Base-by-base conservation (phyloP, 768 basidiomycete species). In the Mycena rosella region DNA sequence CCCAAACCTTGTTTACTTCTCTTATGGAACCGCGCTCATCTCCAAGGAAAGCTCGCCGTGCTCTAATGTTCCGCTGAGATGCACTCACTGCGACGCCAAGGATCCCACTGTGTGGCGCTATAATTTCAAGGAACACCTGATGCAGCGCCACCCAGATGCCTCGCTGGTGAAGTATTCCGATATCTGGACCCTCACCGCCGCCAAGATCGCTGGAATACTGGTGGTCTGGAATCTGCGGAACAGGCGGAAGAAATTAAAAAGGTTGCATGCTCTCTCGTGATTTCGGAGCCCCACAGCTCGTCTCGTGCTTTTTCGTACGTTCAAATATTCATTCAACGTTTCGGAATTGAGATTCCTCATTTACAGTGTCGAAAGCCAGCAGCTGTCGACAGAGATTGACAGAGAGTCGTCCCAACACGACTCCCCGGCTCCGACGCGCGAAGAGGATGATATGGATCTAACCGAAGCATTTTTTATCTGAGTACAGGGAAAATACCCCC, bases 51-150 rank as follows among this genome's bases (percentile, higher is more conserved):
- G 2, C 1, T 49, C 47, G 2, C 67, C 62, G 13, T 57, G 53
- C 38, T 63, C 67, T 1, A 69, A 69, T 22, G 62, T 47, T 5
- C 67, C 61, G 0, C 5, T 69, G 1, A 0, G 7, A n/a, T 69
- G 67, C 32, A 56, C 62, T 0, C 17, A 2, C 2, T 65, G 67
- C 26, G n/a, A 2, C 9, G 1, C 3, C 3, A 63, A 30, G 26
- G 57, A 64, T 44, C 63, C 62, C 22, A 38, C 62, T 0, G 26
- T 47, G 1, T 52, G 62, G 67, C 40, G 42, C 1, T 68, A 68
- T 60, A 63, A 57, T n/a, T 14, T 63, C 15, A 44, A 44, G 40
- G 0, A 34, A 0, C 68, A 69, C 30, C 20, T 65, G 2, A 30
- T 38, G 0, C 49, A 40, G 9, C 2, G 22, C 17, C 68, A 69